Conservation (phyloP, 345 rosid species). For the Eucalyptus cloeziana region DNA sequence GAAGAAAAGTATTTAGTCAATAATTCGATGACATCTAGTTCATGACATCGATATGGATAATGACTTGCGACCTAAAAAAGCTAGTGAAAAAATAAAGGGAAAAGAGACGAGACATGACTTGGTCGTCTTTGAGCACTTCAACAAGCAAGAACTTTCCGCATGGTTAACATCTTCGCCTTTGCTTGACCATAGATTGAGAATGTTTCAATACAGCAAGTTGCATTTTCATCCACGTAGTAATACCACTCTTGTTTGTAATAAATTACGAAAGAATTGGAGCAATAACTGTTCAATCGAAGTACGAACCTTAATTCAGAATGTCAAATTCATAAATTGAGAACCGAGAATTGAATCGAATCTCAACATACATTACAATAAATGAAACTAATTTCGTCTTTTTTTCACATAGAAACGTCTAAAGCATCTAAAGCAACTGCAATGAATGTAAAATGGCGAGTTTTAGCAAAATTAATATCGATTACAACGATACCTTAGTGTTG, state of each 20-base stretch:
- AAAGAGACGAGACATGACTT: not conserved
- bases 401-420: not conserved
- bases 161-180: not conserved
- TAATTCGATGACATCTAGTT: not conserved
- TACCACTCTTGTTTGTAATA: not conserved
- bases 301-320: not conserved
- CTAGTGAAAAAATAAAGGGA: not conserved
- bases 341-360: not conserved
- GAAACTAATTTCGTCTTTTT: not conserved
- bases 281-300: not conserved
- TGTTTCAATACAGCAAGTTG: not conserved
- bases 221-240: not conserved
- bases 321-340: not conserved
- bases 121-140: not conserved
- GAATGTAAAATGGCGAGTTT: not conserved
- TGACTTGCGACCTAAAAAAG: not conserved
- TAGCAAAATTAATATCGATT: not conserved
- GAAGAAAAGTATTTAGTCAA: not conserved
- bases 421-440: not conserved
- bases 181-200: not conserved
- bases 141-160: not conserved
- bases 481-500: not conserved
- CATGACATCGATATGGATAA: not conserved
- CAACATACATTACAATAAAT: rapidly evolving
- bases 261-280: not conserved